Conservation (phyloP, 1,139 yeast genomes). For the Yamadazyma jaroonii region DNA sequence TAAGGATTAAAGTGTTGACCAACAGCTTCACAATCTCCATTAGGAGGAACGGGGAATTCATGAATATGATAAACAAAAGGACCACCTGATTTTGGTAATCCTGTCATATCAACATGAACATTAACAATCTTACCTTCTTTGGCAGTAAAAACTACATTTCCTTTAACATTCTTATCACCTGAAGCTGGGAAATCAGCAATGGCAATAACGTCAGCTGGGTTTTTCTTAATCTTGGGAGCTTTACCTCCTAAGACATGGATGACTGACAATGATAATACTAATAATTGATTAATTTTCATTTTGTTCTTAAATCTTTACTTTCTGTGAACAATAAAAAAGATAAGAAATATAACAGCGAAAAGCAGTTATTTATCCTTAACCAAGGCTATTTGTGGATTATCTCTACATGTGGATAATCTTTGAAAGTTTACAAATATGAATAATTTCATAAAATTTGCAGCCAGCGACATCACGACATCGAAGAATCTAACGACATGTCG, state of each 20-base stretch:
- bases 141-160: slow-evolving; percentile 51
- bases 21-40: slow-evolving; percentile 47
- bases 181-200: slow-evolving; percentile 57
- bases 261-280: slow-evolving; percentile 3
- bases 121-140: slow-evolving; percentile 46
- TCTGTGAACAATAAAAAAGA: neutral
- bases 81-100: slow-evolving; percentile 55
- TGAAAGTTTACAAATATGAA: slow-evolving; percentile 1
- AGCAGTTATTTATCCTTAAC: too few species aligned
- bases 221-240: slow-evolving; percentile 38
- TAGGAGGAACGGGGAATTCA: slow-evolving; percentile 40
- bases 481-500: neutral
- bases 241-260: slow-evolving; percentile 24
- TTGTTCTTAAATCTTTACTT: neutral
- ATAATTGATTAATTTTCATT: slow-evolving; percentile 1
- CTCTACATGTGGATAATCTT: too few species aligned
- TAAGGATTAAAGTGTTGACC: slow-evolving; percentile 57
- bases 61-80: slow-evolving; percentile 62
- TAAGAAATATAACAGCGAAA: neutral
- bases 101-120: slow-evolving; percentile 59
- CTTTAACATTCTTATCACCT: slow-evolving; percentile 35
- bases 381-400: too few species aligned
- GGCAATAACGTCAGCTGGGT: slow-evolving; percentile 49
- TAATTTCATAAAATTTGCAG: neutral
- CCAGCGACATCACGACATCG: slow-evolving; percentile 2